Percentiles rank a stretch among this genome's conserved stretches.
phyloP scores from a whole-genome alignment of 2,329 filamentous ascomycete species.

The Exophiala phaeomuriformis region DNA sequence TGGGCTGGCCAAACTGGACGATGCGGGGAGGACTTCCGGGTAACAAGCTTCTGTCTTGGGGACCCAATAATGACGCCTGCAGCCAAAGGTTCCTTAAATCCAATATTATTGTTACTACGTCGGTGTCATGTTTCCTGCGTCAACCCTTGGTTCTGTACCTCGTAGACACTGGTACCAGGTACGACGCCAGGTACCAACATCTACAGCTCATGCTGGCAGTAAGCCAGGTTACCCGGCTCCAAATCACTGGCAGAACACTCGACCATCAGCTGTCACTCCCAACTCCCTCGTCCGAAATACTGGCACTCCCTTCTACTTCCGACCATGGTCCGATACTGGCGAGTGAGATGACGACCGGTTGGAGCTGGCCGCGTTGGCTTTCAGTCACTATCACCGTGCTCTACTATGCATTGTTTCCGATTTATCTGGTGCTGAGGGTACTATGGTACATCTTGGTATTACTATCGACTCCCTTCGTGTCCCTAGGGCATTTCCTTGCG shows the following conservation, averaged over 20 bases:
- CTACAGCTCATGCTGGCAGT: background rate
- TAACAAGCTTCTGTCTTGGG: background rate
- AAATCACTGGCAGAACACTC: background rate
- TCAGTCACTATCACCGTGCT: constrained; percentile 29
- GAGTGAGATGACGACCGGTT: constrained; percentile 8
- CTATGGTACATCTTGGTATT: constrained; percentile 35
- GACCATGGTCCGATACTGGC: constrained; percentile 5
- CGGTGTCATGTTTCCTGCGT: too few relatives aligned
- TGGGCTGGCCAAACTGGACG: background rate
- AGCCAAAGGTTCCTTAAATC: background rate
- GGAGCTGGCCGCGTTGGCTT: constrained; percentile 16
- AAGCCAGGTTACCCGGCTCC: background rate
- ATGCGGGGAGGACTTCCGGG: background rate
- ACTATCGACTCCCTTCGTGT: constrained; percentile 43
- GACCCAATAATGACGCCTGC: background rate
- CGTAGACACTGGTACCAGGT: too few relatives aligned
- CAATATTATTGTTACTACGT: background rate
- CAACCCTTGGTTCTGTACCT: too few relatives aligned
- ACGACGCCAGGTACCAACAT: background rate
- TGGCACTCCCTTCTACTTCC: background rate
- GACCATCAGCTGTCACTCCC: background rate
- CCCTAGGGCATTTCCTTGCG: constrained; percentile 40
- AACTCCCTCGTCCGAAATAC: background rate
- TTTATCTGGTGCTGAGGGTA: constrained; percentile 34
- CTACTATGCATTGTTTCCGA: constrained; percentile 33